Evolutionary conservation across 2,329 filamentous ascomycete genomes (phyloP), one percentile per base, ranked within the genome.

Genomic region (Claviceps humidiphila): DNA sequence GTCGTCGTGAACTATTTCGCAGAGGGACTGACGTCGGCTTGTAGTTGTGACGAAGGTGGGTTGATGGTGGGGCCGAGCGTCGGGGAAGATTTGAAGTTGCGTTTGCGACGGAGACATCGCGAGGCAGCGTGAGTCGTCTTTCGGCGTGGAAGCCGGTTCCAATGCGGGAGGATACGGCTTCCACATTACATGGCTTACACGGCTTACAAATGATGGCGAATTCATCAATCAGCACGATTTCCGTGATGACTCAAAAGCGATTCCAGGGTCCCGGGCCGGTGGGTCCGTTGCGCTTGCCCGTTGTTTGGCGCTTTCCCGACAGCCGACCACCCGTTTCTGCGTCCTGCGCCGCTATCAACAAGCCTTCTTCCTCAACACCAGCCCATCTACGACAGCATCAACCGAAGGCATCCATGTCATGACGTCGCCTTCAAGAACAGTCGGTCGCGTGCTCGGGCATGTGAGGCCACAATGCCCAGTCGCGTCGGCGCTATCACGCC

Each of bases 391-490:
- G 16, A 51, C 44, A 47, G 13, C 51, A 43, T 40, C 20, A 11
- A 17, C 24, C 5, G 37, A 24, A 30, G 9, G 24, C 40, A 13
- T 17, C 40, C 14, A 51, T 53, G 49, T 40, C 14, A 53, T 53
- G 52, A 38, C 44, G 17, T 17, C 44, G 24, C 20, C 52, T 13
- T 43, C 37, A 20, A 51, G 49, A 40, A 39, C 52, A 39, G 20
- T 26, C 43, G 14, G 52, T 13, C 44, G 49, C 30, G n/a, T 53
- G 44, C 39, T 51, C 38, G 39, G 48, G 5, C 52, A 44, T 13
- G 22, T 14, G 20, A 51, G 34, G 11, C 11, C 8, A 17, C n/a
- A n/a, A 37, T 9, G 8, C 26, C 17, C 41, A 17, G 30, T 20
- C 17, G 49, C 30, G 4, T 3, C 20, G 11, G 17, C 49, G 30